Conservation (phyloP, 805 yeast genomes). For the Wickerhamomyces sydowiorum region DNA sequence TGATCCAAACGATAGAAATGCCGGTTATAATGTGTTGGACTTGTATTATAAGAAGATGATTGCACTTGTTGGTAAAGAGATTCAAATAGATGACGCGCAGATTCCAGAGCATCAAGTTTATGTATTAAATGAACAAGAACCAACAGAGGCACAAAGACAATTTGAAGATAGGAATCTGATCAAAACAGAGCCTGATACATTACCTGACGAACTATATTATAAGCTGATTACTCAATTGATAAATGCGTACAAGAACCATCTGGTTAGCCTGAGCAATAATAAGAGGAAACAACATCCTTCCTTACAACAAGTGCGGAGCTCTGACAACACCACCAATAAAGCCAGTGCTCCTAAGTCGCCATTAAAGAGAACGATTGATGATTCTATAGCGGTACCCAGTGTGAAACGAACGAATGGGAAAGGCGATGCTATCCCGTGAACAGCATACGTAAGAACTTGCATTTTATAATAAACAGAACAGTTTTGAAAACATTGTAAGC, state of each 20-base stretch:
- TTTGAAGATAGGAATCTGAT: slow-evolving; percentile 5
- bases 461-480: too few relatives aligned
- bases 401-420: not conserved
- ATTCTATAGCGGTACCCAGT: not conserved
- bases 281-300: not conserved
- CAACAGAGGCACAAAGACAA: not conserved
- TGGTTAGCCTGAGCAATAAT: not conserved
- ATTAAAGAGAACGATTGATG: slow-evolving; percentile 11
- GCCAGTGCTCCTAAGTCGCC: slow-evolving; percentile 7
- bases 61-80: slow-evolving; percentile 37
- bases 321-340: slow-evolving; percentile 1
- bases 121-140: slow-evolving; percentile 1
- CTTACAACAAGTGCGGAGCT: not conserved
- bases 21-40: slow-evolving; percentile 37
- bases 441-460: too few relatives aligned
- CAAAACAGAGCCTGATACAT: slow-evolving; percentile 24
- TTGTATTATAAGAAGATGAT: slow-evolving; percentile 46
- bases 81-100: slow-evolving; percentile 7
- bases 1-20: slow-evolving; percentile 22
- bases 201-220: slow-evolving; percentile 13
- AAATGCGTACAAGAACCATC: not conserved
- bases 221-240: slow-evolving; percentile 5
- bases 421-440: too few relatives aligned
- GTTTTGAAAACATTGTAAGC: too few relatives aligned
- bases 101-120: slow-evolving; percentile 5